Base-by-base conservation (phyloP, 1,139 yeast species). In the Diutina sp. region DNA sequence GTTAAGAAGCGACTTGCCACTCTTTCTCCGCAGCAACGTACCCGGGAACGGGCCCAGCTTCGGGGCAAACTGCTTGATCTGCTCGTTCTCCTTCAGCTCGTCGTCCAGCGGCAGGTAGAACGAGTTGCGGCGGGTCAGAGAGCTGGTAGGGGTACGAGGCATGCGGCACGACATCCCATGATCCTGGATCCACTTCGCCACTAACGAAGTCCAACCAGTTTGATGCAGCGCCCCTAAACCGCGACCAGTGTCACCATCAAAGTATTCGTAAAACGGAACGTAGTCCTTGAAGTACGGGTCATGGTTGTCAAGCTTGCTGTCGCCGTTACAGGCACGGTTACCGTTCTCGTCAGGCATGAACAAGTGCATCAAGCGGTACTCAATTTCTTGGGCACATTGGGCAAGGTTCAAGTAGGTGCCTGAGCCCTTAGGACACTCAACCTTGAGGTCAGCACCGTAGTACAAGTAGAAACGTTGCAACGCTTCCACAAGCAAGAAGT, bases 181-280 rank as follows among this genome's bases (percentile, higher is more conserved):
- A 69, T 91, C 98, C 67, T 89, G 95, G 66, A 91, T 90, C 82
- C 95, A 83, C 70, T 93, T 88, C 55, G 97, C 96, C 57, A 90
- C 95, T 55, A 91, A 78, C 0, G 96, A 91, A 0, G 98, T 91
- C 98, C 98, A 91, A 16, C 98, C 98, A 74, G 91, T 86, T 72
- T 91, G 98, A 73, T 93, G 97, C 55, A 93, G 85, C 1, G 97
- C 93, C 47, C 98, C 98, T 59, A 91, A 74, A 6, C 98, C 98
- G 64, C 96, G 80, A 55, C 98, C 98, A 2, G 95, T 87, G 66
- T 91, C 98, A 63, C 96, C 97, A 66, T 91, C 96, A 68, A 91
- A 91, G 67, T 87, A 91, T 72, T 91, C 98, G 67, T 81, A 89
- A 69, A 90, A 91, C 61, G 88, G 85, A 52, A 89, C 79, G 64